These are phyloP conservation scores for Chalciporus pseudorubinellus DNA, from an alignment of 768 basidiomycete genomes.

Conservation along the genomic window DNA sequence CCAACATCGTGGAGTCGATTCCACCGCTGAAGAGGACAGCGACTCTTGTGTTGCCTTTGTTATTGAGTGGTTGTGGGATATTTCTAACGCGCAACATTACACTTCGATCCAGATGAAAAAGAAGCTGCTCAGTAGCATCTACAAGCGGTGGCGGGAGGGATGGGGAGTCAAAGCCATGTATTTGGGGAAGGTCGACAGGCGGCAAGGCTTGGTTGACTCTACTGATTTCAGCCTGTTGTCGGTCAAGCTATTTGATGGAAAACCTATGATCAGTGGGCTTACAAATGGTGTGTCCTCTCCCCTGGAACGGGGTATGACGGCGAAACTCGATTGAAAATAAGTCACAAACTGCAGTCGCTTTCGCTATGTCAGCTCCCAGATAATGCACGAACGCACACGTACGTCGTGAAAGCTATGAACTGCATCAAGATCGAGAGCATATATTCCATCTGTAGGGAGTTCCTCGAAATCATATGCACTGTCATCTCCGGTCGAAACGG, in stretches of 20 bases:
- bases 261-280: constrained; percentile 4
- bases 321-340: constrained; percentile 19
- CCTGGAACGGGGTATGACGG: constrained; percentile 21
- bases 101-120: constrained; percentile 58
- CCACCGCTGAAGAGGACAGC: constrained; percentile 95
- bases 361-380: not conserved
- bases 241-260: too few relatives aligned
- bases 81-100: constrained; percentile 65
- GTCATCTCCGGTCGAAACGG: constrained; percentile 55
- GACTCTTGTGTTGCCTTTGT: constrained; percentile 50
- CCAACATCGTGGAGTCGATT: constrained; percentile 85
- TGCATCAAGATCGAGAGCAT: constrained; percentile 45
- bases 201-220: constrained; percentile 51
- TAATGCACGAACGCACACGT: constrained; percentile 1
- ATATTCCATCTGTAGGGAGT: constrained; percentile 56
- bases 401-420: constrained; percentile 28
- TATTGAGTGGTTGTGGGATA: constrained; percentile 52
- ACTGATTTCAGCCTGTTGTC: constrained; percentile 40
- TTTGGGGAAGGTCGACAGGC: constrained; percentile 37
- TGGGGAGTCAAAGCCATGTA: constrained; percentile 23
- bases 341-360: constrained; percentile 16
- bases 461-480: constrained; percentile 56
- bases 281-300: constrained; percentile 21
- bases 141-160: constrained; percentile 31
- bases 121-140: constrained; percentile 47